A percentile compares a stretch with the other conserved stretches of the same genome.
These are phyloP conservation scores for Fragilariopsis cylindrus DNA, from an alignment of 108 stramenopile species.

Conservation along the genomic window DNA sequence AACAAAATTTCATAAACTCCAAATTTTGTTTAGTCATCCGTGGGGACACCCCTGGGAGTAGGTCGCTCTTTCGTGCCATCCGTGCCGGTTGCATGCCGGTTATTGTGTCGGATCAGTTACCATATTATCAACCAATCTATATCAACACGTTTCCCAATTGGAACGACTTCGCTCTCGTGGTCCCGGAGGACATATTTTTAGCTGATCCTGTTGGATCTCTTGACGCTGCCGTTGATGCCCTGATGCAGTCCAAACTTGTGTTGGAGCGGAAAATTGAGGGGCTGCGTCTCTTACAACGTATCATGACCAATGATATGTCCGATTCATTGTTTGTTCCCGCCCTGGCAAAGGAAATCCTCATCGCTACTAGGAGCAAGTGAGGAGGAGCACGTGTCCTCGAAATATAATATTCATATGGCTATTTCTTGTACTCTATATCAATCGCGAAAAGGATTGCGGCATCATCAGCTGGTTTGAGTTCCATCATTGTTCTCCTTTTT, in stretches of 20 bases:
- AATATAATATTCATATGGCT: too few species aligned
- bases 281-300: slow-evolving; percentile 30
- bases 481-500: too few species aligned
- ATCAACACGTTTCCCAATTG: slow-evolving; percentile 15
- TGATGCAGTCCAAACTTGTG: background rate
- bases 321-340: slow-evolving; percentile 44
- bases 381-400: too few species aligned
- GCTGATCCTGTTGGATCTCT: slow-evolving; percentile 20
- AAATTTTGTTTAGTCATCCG: slow-evolving; percentile 47
- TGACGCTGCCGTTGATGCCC: slow-evolving; percentile 11
- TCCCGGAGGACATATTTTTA: slow-evolving; percentile 34
- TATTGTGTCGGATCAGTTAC: slow-evolving; percentile 35
- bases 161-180: slow-evolving; percentile 34
- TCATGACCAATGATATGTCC: slow-evolving; percentile 33
- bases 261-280: slow-evolving; percentile 29
- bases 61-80: slow-evolving; percentile 23
- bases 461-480: too few species aligned
- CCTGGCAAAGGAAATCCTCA: slow-evolving; percentile 26
- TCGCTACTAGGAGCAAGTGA: too few species aligned
- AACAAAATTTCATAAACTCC: slow-evolving; percentile 22
- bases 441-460: too few species aligned
- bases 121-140: slow-evolving; percentile 20
- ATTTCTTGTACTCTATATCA: too few species aligned
- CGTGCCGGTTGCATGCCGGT: slow-evolving; percentile 48
- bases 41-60: slow-evolving; percentile 39